A percentile compares a stretch with the other conserved stretches of the same genome.
Conservation (phyloP, 2,329 filamentous ascomycete genomes). For the Diaporthe helianthi region DNA sequence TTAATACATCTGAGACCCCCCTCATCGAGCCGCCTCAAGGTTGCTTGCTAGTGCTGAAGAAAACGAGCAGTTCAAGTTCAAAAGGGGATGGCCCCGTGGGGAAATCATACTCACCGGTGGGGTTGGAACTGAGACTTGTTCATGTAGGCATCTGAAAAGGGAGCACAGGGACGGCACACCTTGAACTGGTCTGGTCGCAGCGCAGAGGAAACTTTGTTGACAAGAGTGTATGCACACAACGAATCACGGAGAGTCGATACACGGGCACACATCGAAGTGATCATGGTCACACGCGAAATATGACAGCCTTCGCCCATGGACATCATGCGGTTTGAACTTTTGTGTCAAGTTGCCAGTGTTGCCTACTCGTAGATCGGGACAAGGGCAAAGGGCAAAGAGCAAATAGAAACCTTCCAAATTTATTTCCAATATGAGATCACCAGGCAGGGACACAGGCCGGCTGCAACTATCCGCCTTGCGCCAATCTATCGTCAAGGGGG, state of each 20-base stretch:
- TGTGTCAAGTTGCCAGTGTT: slow-evolving; percentile 6
- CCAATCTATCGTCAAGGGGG: background rate
- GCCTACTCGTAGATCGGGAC: background rate
- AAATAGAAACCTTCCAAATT: background rate
- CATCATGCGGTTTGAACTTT: background rate
- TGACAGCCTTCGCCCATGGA: background rate
- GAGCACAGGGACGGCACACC: slow-evolving; percentile 20
- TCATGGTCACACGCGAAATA: slow-evolving; percentile 4
- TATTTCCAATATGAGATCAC: background rate
- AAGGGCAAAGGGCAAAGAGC: background rate
- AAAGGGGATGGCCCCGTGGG: background rate
- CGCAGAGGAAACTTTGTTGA: background rate
- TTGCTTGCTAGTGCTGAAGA: slow-evolving; percentile 3
- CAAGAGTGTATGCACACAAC: background rate
- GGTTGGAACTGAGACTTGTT: slow-evolving; percentile 22
- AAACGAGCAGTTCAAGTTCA: background rate
- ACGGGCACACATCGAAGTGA: background rate
- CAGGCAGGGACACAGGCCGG: background rate
- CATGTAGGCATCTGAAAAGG: slow-evolving; percentile 26
- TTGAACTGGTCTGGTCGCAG: background rate
- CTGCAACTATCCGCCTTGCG: background rate
- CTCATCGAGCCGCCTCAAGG: background rate
- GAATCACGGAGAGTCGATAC: background rate
- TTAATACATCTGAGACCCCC: slow-evolving; percentile 11
- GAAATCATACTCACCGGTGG: slow-evolving; percentile 8